Conservation (phyloP, 768 basidiomycete species). For the Clitopilus passeckerianus region DNA sequence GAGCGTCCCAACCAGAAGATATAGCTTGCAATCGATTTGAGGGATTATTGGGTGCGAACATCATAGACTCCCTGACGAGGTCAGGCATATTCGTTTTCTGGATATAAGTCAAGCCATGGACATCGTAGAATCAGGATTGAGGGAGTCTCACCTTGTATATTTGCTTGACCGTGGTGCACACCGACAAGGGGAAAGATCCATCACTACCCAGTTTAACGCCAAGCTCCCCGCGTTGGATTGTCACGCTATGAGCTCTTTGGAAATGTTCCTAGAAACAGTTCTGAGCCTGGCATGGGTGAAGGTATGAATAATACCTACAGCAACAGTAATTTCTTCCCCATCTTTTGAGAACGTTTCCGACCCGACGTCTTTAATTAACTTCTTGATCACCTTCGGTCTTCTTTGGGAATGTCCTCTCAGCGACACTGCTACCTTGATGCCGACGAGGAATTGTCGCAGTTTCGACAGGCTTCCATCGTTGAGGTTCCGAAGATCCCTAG, state of each 20-base stretch:
- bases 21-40: conserved; percentile 16
- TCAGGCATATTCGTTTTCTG: conserved; percentile 23
- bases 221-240: conserved; percentile 16
- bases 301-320: conserved; percentile 12
- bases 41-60: conserved; percentile 21
- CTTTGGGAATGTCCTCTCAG: conserved; percentile 15
- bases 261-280: conserved; percentile 21
- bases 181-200: conserved; percentile 22
- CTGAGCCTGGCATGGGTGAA: neutral
- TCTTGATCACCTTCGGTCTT: conserved; percentile 19
- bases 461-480: conserved; percentile 11
- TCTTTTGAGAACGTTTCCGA: conserved; percentile 18
- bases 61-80: conserved; percentile 22
- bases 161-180: conserved; percentile 21
- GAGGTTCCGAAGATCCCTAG: conserved; percentile 12
- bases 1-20: conserved; percentile 21
- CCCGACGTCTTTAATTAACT: conserved; percentile 21
- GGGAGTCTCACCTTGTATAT: conserved; percentile 19
- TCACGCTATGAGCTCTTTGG: conserved; percentile 10
- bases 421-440: conserved; percentile 20
- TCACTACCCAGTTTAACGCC: conserved; percentile 21
- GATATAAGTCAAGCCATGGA: neutral
- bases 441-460: conserved; percentile 21
- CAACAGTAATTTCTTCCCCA: conserved; percentile 18
- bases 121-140: neutral